A percentile compares a stretch with the other conserved stretches of the same genome.
Evolutionary conservation across 768 basidiomycete species (phyloP).

Genomic region (Chiua virens): DNA sequence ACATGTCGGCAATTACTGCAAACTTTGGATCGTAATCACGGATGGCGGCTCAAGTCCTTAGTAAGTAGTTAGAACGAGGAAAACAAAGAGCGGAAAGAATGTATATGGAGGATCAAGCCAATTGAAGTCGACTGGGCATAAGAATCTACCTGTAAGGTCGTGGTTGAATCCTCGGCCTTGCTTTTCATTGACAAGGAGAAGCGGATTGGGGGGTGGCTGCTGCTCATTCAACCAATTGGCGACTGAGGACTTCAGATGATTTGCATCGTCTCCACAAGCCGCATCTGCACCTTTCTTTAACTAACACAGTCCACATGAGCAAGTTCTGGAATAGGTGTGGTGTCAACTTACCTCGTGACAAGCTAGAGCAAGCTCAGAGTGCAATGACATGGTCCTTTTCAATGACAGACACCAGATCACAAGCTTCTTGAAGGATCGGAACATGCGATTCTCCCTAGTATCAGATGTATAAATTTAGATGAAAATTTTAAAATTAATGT

Average conservation of each 20-base stretch:
- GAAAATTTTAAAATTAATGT: too few relatives aligned
- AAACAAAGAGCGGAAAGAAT: not conserved
- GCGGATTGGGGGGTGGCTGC: not conserved
- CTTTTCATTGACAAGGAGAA: not conserved
- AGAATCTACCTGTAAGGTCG: constrained; percentile 4
- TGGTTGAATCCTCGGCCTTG: constrained; percentile 7
- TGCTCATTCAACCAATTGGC: constrained; percentile 10
- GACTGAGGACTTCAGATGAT: not conserved
- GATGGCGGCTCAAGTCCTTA: not conserved
- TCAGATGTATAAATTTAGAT: too few relatives aligned
- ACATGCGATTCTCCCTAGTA: constrained; percentile 2
- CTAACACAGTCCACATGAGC: not conserved
- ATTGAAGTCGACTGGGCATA: constrained; percentile 15
- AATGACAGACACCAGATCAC: constrained; percentile 4
- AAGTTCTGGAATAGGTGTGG: not conserved
- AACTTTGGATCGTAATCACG: too few relatives aligned
- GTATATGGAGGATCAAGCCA: constrained; percentile 9
- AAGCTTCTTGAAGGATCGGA: constrained; percentile 8
- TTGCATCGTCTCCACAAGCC: constrained; percentile 12
- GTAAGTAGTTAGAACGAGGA: not conserved
- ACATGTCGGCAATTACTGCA: too few relatives aligned
- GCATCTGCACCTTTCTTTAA: constrained; percentile 13
- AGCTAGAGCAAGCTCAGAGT: not conserved
- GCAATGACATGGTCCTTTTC: not conserved
- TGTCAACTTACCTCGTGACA: constrained; percentile 9